A percentile compares a stretch with the other conserved stretches of the same genome.
These are phyloP conservation scores for Sporisorium exsertum DNA, from an alignment of 1,284 basidiomycete genomes.

Conservation along the genomic window DNA sequence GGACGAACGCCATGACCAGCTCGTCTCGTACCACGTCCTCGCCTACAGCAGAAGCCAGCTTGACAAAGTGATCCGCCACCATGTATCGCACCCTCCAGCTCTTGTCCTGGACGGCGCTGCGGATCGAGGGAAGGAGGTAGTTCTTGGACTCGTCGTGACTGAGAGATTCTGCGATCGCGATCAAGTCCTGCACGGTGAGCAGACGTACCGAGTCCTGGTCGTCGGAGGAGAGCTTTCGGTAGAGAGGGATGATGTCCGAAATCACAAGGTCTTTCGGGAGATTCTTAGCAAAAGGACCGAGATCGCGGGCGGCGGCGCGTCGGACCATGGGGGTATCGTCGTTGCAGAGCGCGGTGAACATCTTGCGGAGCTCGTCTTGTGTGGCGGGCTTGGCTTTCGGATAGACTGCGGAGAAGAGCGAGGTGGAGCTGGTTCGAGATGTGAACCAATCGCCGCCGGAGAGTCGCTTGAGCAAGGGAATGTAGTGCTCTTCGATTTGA, in stretches of 20 bases:
- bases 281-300: slow-evolving; percentile 74
- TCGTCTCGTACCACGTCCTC: slow-evolving; percentile 92
- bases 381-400: slow-evolving; percentile 72
- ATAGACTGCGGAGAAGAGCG: slow-evolving; percentile 94
- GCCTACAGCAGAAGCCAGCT: slow-evolving; percentile 90
- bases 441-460: slow-evolving; percentile 99
- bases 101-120: slow-evolving; percentile 89
- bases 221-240: slow-evolving; percentile 92
- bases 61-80: slow-evolving; percentile 98
- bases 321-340: slow-evolving; percentile 99
- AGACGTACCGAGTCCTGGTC: slow-evolving; percentile 98
- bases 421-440: slow-evolving; percentile 94
- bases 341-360: slow-evolving; percentile 83
- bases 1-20: slow-evolving; percentile 90
- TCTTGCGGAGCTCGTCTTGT: slow-evolving; percentile 90
- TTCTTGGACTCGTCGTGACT: slow-evolving; percentile 88
- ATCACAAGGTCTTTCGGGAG: slow-evolving; percentile 72
- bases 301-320: slow-evolving; percentile 93
- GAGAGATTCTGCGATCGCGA: slow-evolving; percentile 88
- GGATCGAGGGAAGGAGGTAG: slow-evolving; percentile 82
- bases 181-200: slow-evolving; percentile 94
- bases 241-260: slow-evolving; percentile 89
- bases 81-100: slow-evolving; percentile 99
- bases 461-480: slow-evolving; percentile 89
- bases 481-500: slow-evolving; percentile 90